Conservation (phyloP, 139 green algal species). For the Coccomyxa sp. region DNA sequence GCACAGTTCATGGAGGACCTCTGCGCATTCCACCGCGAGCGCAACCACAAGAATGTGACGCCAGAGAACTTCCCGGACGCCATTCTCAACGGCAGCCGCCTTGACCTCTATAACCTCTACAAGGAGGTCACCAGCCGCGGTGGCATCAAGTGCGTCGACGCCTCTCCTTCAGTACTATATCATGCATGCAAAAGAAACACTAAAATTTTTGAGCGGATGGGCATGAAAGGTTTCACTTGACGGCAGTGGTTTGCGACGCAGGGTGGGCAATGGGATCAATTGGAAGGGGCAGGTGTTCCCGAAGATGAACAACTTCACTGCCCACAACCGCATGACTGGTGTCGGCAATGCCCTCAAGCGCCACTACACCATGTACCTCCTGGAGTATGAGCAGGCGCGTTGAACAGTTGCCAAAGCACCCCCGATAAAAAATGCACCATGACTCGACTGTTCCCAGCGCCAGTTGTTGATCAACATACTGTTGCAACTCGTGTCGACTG, state of each 20-base stretch:
- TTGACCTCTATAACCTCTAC: conserved; percentile 73
- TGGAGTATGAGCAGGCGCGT: conserved; percentile 66
- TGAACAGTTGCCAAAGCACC: no score
- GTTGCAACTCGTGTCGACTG: not conserved
- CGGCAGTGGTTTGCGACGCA: not conserved
- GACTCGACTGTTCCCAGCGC: not conserved
- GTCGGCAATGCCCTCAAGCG: conserved; percentile 84
- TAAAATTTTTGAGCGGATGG: no score
- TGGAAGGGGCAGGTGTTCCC: conserved; percentile 79
- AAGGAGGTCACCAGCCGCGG: conserved; percentile 37
- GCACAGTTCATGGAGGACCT: conserved; percentile 31
- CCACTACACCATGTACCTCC: conserved; percentile 73
- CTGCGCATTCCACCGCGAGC: conserved; percentile 31
- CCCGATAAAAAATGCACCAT: no score
- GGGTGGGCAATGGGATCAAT: conserved; percentile 70
- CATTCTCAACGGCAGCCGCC: conserved; percentile 58
- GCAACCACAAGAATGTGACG: conserved; percentile 12
- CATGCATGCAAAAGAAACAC: no score
- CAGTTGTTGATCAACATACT: not conserved
- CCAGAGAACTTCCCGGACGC: conserved; percentile 58
- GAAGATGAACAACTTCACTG: conserved; percentile 68
- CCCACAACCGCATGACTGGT: conserved; percentile 67
- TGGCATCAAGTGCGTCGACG: conserved; percentile 14
- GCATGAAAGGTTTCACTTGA: no score
- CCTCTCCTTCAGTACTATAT: not conserved